Evolutionary conservation across 139 green algal species (phyloP).

Genomic region (Ettlia oleoabundans): DNA sequence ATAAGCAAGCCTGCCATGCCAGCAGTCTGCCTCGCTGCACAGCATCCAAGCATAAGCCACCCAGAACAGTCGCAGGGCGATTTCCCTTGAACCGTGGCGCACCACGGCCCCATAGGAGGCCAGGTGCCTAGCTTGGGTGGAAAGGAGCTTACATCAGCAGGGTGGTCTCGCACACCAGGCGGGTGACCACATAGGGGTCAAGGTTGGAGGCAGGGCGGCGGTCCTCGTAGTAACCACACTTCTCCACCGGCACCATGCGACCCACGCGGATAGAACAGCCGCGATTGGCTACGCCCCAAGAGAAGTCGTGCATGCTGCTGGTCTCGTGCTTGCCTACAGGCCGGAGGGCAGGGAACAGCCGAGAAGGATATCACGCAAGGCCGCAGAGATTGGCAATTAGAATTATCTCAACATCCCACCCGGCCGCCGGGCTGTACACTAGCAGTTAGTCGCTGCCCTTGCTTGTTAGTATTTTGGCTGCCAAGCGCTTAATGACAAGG

Average conservation of each 20-base stretch:
- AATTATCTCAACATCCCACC: no score
- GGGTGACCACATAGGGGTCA: constrained; percentile 89
- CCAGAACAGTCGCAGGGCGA: no score
- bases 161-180: constrained; percentile 78
- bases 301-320: constrained; percentile 94
- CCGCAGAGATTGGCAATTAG: no score
- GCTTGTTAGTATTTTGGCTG: no score
- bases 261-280: constrained; percentile 93
- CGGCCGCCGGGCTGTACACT: no score
- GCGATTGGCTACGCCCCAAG: constrained; percentile 97
- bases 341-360: background rate
- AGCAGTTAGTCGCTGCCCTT: no score
- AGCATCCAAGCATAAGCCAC: no score
- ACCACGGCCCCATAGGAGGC: no score
- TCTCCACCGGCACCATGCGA: constrained; percentile 86
- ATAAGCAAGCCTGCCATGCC: no score
- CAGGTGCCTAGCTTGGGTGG: no score
- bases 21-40: no score
- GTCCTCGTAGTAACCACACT: constrained; percentile 98
- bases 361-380: background rate
- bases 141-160: constrained; percentile 54
- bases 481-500: background rate
- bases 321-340: constrained; percentile 88
- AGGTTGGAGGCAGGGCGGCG: constrained; percentile 95
- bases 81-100: no score